Base-by-base conservation (phyloP, 345 rosid genomes). In the Hevea brasiliensis region DNA sequence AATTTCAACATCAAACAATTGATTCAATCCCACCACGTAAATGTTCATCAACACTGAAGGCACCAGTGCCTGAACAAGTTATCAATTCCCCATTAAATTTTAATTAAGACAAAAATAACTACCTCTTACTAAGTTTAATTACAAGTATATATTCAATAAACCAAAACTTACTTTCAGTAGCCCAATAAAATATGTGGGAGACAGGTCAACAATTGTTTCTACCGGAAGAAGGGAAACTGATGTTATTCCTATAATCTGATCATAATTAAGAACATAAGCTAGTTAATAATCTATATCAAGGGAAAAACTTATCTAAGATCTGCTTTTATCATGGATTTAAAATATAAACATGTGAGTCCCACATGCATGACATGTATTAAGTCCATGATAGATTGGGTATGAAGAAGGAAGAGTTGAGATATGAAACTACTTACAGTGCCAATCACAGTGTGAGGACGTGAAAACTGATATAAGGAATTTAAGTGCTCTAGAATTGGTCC, bases 361-460 rank as follows among this genome's bases (percentile, higher is more conserved):
- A n/a, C n/a, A n/a, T n/a, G n/a, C n/a, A n/a, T n/a, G n/a, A n/a
- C n/a, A n/a, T n/a, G n/a, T n/a, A n/a, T n/a, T n/a, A n/a, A n/a
- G n/a, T n/a, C n/a, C n/a, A n/a, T n/a, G 37, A 32, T 32, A 32
- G 37, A 2, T 32, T 32, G 37, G 37, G 4, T 32, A 2, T 32
- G 3, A 1, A 53, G 2, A 20, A 12, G 61, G 15, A 13, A 20
- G 21, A 48, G 20, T 23, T 15, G 8, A 4, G 13, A 13, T 48
- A 47, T 10, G 8, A 5, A 8, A 15, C 53, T 60, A 32, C 83
- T 82, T 41, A 77, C 81, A 3, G 83, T 83, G 74, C 85, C 83
- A 59, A 74, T 66, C 11, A 83, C 68, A 1, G 85, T 80, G n/a
- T 77, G 81, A 41, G 85, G 85, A 56, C 85, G 83, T 24, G 77